Conservation (phyloP, 176 grass and related monocot species). For the Raddia distichophylla region DNA sequence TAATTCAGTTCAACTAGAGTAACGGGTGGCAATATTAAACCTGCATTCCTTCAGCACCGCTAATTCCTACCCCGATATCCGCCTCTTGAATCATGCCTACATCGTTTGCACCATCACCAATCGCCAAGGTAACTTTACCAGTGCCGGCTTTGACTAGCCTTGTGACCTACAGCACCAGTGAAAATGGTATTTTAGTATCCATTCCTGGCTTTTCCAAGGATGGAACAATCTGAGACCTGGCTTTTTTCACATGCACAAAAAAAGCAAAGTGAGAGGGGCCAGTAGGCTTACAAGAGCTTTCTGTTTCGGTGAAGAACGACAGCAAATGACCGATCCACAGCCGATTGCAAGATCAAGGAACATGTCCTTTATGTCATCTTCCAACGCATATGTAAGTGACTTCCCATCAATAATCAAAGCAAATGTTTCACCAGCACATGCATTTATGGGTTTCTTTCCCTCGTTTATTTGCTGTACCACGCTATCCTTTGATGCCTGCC, state of each 20-base stretch:
- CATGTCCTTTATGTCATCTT: constrained; percentile 49
- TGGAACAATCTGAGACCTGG: neutral
- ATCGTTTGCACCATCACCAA: constrained; percentile 93
- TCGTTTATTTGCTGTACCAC: constrained; percentile 65
- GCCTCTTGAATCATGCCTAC: constrained; percentile 99
- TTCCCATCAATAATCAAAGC: constrained; percentile 93
- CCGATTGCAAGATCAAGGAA: constrained; percentile 67
- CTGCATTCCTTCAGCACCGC: constrained; percentile 97
- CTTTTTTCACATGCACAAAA: neutral
- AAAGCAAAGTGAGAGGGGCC: neutral
- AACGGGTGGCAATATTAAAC: constrained; percentile 42
- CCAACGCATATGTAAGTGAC: constrained; percentile 79
- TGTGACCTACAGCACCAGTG: constrained; percentile 61
- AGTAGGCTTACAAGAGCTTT: constrained; percentile 80
- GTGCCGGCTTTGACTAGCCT: constrained; percentile 78
- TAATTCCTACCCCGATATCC: constrained; percentile 93
- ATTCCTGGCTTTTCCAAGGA: neutral
- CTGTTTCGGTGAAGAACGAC: constrained; percentile 91
- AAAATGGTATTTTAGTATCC: constrained; percentile 7
- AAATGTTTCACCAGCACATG: constrained; percentile 50
- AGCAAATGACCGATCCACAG: constrained; percentile 90
- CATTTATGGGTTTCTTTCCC: constrained; percentile 49
- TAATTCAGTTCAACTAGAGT: neutral
- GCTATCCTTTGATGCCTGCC: constrained; percentile 60
- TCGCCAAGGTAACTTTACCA: constrained; percentile 69